A percentile compares a stretch with the other conserved stretches of the same genome.
phyloP scores from a whole-genome alignment of 768 basidiomycete genomes.

The Serendipita vermifera region DNA sequence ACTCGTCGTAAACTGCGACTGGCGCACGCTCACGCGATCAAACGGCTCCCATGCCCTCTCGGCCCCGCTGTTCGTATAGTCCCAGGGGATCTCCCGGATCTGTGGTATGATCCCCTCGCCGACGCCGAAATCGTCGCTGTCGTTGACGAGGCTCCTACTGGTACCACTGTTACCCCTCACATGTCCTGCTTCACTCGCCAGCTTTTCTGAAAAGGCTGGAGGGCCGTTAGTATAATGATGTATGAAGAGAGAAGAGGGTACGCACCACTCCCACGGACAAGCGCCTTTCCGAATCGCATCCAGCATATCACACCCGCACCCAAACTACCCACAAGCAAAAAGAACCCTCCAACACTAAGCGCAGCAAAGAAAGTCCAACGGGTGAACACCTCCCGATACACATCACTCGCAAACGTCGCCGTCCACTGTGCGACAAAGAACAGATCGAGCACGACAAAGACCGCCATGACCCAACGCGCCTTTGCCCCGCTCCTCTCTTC shows the following conservation, averaged over 20 bases:
- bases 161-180: no score
- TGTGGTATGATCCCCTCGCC: no score
- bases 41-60: background rate
- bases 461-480: background rate
- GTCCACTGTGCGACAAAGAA: background rate
- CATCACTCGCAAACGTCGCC: background rate
- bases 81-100: no score
- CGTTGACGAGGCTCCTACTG: no score
- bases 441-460: background rate
- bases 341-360: background rate
- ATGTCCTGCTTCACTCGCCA: no score
- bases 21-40: background rate
- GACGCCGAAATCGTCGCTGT: no score
- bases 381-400: background rate
- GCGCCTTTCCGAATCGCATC: background rate
- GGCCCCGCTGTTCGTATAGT: no score
- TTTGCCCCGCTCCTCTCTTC: no score
- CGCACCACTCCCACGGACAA: background rate
- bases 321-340: background rate
- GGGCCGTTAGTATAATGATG: background rate
- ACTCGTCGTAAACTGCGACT: background rate
- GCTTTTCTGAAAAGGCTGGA: no score
- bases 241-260: background rate
- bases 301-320: background rate
- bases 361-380: background rate